Evolutionary conservation across 2,329 filamentous ascomycete species (phyloP).

Genomic region (Colletotrichum theobromicola): DNA sequence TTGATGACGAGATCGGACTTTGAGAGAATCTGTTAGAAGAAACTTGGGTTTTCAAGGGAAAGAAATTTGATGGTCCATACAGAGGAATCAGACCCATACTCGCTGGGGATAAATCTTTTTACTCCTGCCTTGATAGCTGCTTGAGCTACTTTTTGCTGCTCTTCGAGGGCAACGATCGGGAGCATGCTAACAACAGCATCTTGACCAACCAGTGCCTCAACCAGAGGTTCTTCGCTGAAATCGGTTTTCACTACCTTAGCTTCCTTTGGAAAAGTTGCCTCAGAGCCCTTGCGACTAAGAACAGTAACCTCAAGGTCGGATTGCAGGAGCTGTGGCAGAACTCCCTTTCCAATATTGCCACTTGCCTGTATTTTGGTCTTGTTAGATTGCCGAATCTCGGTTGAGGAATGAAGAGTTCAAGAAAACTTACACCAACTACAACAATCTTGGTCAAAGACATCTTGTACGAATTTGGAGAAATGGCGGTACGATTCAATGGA

Average conservation of each 20-base stretch:
- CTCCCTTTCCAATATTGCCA: neutral
- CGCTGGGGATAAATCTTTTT: constrained; percentile 56
- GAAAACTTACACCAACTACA: neutral
- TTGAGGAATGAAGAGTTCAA: neutral
- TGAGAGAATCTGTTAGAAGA: neutral
- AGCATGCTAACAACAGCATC: constrained; percentile 43
- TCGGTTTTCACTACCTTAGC: neutral
- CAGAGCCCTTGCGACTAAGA: neutral
- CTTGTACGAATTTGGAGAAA: neutral
- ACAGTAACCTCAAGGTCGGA: neutral
- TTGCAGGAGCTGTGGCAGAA: neutral
- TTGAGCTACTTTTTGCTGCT: constrained; percentile 48
- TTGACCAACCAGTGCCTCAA: constrained; percentile 8
- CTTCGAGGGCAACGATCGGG: constrained; percentile 24
- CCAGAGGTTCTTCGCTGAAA: neutral
- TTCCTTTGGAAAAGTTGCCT: neutral
- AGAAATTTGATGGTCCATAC: no score
- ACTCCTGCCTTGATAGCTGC: constrained; percentile 58
- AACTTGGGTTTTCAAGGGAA: no score
- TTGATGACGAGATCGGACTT: neutral
- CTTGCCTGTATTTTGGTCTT: neutral
- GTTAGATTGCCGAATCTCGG: neutral
- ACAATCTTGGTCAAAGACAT: neutral
- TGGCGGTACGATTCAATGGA: neutral
- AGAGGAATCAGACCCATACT: constrained; percentile 52